Evolutionary conservation across 495 filamentous ascomycete species (phyloP).

Genomic region (Talaromyces ruber): DNA sequence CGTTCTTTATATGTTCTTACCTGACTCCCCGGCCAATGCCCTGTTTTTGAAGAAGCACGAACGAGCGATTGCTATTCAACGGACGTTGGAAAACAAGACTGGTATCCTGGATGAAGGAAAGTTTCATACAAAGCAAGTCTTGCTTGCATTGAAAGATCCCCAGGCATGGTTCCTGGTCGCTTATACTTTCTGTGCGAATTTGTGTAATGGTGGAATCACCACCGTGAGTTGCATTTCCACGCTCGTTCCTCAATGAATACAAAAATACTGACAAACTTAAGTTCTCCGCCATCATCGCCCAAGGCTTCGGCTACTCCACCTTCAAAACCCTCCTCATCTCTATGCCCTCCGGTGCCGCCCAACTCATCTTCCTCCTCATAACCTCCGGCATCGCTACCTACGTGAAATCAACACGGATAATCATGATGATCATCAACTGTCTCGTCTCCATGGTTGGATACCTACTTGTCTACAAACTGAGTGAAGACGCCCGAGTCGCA

Average conservation of each 20-base stretch:
- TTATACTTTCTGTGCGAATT: slow-evolving; percentile 29
- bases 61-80: slow-evolving; percentile 43
- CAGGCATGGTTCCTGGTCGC: slow-evolving; percentile 39
- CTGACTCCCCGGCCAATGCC: slow-evolving; percentile 40
- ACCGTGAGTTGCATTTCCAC: slow-evolving; percentile 20
- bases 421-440: slow-evolving; percentile 26
- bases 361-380: slow-evolving; percentile 27
- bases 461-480: slow-evolving; percentile 49
- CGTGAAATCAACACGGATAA: slow-evolving; percentile 19
- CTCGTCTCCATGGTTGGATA: slow-evolving; percentile 41
- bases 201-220: slow-evolving; percentile 38
- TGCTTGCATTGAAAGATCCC: slow-evolving; percentile 40
- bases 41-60: slow-evolving; percentile 37
- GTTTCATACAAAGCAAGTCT: slow-evolving; percentile 49
- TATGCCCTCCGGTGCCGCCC: slow-evolving; percentile 29
- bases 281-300: slow-evolving; percentile 34
- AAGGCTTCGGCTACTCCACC: slow-evolving; percentile 29
- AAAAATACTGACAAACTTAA: slow-evolving; percentile 3
- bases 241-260: not conserved
- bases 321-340: slow-evolving; percentile 29
- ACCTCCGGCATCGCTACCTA: slow-evolving; percentile 21
- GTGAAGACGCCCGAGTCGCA: slow-evolving; percentile 39
- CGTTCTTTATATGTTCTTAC: slow-evolving; percentile 35
- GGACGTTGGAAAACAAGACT: slow-evolving; percentile 51
- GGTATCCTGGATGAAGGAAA: slow-evolving; percentile 47